Percentiles rank a stretch among this genome's conserved stretches.
Conservation (phyloP, 129 eudicot species). For the Helianthus tuberosus region DNA sequence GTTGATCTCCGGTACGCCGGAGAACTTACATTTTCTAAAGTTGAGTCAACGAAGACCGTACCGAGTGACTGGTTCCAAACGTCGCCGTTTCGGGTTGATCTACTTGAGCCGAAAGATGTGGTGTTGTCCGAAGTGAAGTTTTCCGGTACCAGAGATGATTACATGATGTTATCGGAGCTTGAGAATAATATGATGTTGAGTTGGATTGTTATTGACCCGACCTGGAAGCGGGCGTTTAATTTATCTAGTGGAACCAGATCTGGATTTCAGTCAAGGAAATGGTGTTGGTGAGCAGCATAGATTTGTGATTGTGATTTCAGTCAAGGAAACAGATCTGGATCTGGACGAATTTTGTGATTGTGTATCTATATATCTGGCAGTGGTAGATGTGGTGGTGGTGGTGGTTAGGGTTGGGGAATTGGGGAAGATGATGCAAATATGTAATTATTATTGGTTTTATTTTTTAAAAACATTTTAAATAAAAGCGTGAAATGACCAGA, state of each 20-base stretch:
- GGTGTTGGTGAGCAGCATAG: too few relatives aligned
- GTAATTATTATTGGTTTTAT: too few relatives aligned
- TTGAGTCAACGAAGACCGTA: slow-evolving; percentile 24
- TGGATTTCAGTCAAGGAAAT: too few relatives aligned
- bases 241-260: slow-evolving; percentile 30
- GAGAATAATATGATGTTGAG: slow-evolving; percentile 21
- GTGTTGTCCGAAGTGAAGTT: slow-evolving; percentile 16
- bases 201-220: slow-evolving; percentile 43
- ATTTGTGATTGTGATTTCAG: too few relatives aligned
- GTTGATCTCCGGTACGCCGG: slow-evolving; percentile 28
- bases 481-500: too few relatives aligned
- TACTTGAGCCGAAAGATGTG: slow-evolving; percentile 39
- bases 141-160: background rate
- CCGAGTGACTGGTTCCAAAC: slow-evolving; percentile 37
- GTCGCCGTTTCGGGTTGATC: slow-evolving; percentile 40
- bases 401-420: too few relatives aligned
- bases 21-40: slow-evolving; percentile 29
- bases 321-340: too few relatives aligned
- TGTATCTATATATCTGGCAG: too few relatives aligned
- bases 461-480: too few relatives aligned
- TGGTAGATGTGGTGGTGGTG: too few relatives aligned
- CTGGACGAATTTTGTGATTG: too few relatives aligned
- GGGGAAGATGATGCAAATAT: too few relatives aligned
- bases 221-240: slow-evolving; percentile 35
- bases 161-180: background rate